Evolutionary conservation across 2,329 filamentous ascomycete genomes (phyloP), one percentile per base, ranked within the genome.

Genomic region (Clonostachys rosea): DNA sequence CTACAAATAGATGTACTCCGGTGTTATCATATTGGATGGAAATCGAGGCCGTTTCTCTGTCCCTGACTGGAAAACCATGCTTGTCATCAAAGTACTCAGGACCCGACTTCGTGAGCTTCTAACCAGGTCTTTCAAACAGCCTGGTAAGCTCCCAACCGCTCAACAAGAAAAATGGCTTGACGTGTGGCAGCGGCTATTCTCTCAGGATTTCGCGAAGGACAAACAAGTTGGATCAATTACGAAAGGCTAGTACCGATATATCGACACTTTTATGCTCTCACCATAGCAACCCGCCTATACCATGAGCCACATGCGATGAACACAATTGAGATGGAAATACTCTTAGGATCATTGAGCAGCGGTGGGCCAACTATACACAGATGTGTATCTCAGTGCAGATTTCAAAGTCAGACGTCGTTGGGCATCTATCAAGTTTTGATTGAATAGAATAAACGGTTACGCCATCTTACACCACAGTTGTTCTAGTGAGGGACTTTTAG

Each of bases 31-130:
- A 17, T 78, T 99, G 41, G 94, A 96, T 61, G 87, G 89, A 41
- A 95, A 96, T 62, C 80, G 91, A 33, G 79, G 92, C 43, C 81
- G 89, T 43, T 96, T 97, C 62, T 81, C 86, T 18, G 79, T 95
- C 1, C 79, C 84, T 5, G 88, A 95, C 61, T 97, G 92, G 91
- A 95, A 91, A 68, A 86, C 86, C 1, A 85, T 94, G 76, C 79
- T 96, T 35, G 91, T 87, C n/a, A 71, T 99, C 59, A 96, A 96
- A 67, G 81, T 84, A 6, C 71, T 97, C 46, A 81, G 90, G 17
- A 72, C 75, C 3, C 79, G 87, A 24, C 72, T 96, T 16, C 83
- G 86, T 53, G 90, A 95, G 54, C 79, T 95, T 39, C 73, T 95
- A 42, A 81, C 81, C 1, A 76, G 79, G 33, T 78, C 81, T 18